These are phyloP conservation scores for Cercospora sp. DNA, from an alignment of 2,329 filamentous ascomycete genomes.

Conservation along the genomic window DNA sequence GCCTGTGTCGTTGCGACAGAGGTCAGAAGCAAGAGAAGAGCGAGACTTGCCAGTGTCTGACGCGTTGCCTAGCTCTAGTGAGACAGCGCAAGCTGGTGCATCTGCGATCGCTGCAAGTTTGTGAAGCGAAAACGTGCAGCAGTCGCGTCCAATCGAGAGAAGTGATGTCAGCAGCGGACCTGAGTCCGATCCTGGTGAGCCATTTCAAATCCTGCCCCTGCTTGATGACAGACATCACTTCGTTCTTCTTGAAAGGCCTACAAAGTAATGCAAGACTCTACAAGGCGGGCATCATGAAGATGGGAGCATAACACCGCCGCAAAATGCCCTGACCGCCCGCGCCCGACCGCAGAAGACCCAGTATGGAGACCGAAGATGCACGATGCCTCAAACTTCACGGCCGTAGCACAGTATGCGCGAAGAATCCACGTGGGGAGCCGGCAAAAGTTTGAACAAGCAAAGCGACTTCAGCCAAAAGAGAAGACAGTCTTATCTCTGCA, in stretches of 20 bases:
- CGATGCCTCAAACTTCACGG: background rate
- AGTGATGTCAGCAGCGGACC: background rate
- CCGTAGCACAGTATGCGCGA: background rate
- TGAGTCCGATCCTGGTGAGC: background rate
- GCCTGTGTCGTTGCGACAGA: background rate
- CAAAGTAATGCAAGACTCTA: background rate
- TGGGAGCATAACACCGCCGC: background rate
- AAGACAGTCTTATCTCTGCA: background rate
- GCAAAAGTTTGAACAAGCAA: background rate
- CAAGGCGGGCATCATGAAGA: background rate
- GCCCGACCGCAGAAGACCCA: background rate
- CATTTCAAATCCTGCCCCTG: background rate
- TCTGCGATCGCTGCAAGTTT: background rate
- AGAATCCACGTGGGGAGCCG: background rate
- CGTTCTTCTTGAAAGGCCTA: background rate
- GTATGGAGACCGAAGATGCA: background rate
- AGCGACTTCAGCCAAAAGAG: background rate
- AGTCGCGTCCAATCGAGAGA: background rate
- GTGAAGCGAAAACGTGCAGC: background rate
- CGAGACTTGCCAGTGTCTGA: background rate
- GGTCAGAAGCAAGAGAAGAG: background rate
- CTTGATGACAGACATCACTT: background rate
- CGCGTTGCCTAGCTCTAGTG: background rate
- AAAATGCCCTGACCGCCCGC: background rate
- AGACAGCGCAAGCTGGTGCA: background rate